These are phyloP conservation scores for Mytilinidion resinicola DNA, from an alignment of 495 filamentous ascomycete species.

Conservation along the genomic window DNA sequence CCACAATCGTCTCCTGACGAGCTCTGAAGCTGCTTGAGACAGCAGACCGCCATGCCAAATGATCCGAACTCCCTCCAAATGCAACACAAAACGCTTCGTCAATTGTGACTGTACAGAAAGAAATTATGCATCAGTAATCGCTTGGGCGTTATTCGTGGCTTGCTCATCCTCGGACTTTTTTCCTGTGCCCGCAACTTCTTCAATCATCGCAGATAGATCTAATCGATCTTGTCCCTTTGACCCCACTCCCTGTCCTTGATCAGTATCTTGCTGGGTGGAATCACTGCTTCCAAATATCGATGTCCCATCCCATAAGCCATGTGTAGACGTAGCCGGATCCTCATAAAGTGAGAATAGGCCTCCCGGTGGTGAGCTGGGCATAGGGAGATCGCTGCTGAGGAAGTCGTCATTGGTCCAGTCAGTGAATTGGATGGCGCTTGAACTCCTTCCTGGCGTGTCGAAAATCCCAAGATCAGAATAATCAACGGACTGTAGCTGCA, in stretches of 20 bases:
- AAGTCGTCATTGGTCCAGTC: constrained; percentile 31
- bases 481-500: constrained; percentile 26
- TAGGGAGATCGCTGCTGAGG: constrained; percentile 44
- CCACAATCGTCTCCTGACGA: too few species aligned
- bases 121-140: too few species aligned
- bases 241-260: background rate
- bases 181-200: constrained; percentile 11
- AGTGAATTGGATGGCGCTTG: constrained; percentile 21
- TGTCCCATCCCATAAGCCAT: constrained; percentile 21
- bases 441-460: constrained; percentile 33
- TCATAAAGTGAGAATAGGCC: constrained; percentile 26
- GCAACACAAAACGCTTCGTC: too few species aligned
- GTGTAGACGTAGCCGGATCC: constrained; percentile 25
- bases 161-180: background rate
- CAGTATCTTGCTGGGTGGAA: background rate
- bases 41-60: too few species aligned
- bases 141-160: background rate
- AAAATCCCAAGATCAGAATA: constrained; percentile 39
- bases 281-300: constrained; percentile 23
- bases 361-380: constrained; percentile 52
- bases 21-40: too few species aligned
- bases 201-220: constrained; percentile 22
- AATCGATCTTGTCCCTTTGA: constrained; percentile 6
- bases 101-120: too few species aligned
- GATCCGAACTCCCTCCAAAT: too few species aligned